Percentiles rank a stretch among this genome's conserved stretches.
Evolutionary conservation across 2,329 filamentous ascomycete species (phyloP).

Genomic region (Penicillium expansum): DNA sequence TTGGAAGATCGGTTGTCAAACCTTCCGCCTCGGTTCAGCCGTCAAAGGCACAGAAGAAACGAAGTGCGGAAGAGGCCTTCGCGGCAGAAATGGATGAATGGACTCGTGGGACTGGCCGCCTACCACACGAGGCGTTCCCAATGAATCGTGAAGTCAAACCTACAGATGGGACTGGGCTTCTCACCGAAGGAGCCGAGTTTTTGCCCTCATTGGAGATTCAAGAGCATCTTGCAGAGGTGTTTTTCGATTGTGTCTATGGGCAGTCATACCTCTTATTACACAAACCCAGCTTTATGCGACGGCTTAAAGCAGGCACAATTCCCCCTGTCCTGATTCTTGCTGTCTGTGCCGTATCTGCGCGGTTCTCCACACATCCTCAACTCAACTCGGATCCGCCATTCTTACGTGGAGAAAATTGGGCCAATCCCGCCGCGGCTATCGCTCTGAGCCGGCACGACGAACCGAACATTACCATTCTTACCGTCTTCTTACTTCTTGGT

Average conservation of each 20-base stretch:
- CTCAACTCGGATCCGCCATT: slow-evolving; percentile 75
- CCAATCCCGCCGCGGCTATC: slow-evolving; percentile 79
- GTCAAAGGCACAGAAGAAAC: slow-evolving; percentile 68
- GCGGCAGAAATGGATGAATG: slow-evolving; percentile 76
- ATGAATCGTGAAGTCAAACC: slow-evolving; percentile 60
- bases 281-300: slow-evolving; percentile 95
- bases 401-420: slow-evolving; percentile 87
- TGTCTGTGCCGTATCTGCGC: slow-evolving; percentile 90
- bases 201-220: slow-evolving; percentile 84
- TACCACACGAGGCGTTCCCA: slow-evolving; percentile 50
- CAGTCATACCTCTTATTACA: slow-evolving; percentile 93
- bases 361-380: slow-evolving; percentile 86
- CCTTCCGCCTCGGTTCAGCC: slow-evolving; percentile 63
- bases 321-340: slow-evolving; percentile 91
- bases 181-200: slow-evolving; percentile 77
- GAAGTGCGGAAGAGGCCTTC: slow-evolving; percentile 83
- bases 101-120: slow-evolving; percentile 60
- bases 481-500: slow-evolving; percentile 81
- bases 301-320: slow-evolving; percentile 68
- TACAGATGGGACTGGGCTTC: slow-evolving; percentile 70
- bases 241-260: slow-evolving; percentile 93
- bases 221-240: slow-evolving; percentile 88
- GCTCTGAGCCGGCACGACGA: slow-evolving; percentile 85
- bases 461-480: slow-evolving; percentile 93
- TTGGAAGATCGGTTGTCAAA: slow-evolving; percentile 80